Evolutionary conservation across 2,329 filamentous ascomycete species (phyloP), one percentile per base, ranked within the genome.

Genomic region (Didymella sp.): DNA sequence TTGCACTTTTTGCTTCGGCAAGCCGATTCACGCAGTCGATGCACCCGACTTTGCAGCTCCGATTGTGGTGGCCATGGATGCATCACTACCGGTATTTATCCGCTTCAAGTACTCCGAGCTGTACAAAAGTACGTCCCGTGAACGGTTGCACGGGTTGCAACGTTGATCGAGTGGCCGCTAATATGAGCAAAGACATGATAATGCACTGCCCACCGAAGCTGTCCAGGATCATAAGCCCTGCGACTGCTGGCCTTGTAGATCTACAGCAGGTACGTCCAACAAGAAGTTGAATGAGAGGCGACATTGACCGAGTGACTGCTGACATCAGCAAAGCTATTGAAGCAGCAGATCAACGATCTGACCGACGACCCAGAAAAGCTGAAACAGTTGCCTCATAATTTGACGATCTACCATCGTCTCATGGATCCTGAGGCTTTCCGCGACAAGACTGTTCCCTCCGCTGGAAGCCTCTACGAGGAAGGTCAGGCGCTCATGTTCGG

Each of bases 401-500:
- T 71, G 66, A 80, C 76, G 9, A 72, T 77, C 24, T 77, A 74
- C 44, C 73, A 76, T 42, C 68, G 70, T 5, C 67, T 77, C 2
- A 62, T 77, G 59, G 71, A 76, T 41, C 62, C 69, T 1, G 66
- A 72, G 27, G 64, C 67, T 1, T 71, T 75, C 56, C 67, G 69
- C n/a, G 67, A 66, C 49, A 69, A 72, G 24, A 70, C 58, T 0
- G 64, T 76, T 1, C 74, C 76, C 5, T 68, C 64, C 3, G 48
- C 68, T 6, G 68, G 60, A 2, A 75, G 71, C 41, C 62, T 82
- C 3, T 78, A 76, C 41, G 78, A 82, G 17, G 81, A 82, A 68
- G 76, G 75, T 1, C 75, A 78, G 61, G 76, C 77, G 0, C 69
- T 83, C 46, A 71, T 82, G 60, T 81, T 81, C 59, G 80, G 74